These are phyloP conservation scores for Saccharomyces eubayanus DNA, from an alignment of 805 yeast species.

Conservation along the genomic window DNA sequence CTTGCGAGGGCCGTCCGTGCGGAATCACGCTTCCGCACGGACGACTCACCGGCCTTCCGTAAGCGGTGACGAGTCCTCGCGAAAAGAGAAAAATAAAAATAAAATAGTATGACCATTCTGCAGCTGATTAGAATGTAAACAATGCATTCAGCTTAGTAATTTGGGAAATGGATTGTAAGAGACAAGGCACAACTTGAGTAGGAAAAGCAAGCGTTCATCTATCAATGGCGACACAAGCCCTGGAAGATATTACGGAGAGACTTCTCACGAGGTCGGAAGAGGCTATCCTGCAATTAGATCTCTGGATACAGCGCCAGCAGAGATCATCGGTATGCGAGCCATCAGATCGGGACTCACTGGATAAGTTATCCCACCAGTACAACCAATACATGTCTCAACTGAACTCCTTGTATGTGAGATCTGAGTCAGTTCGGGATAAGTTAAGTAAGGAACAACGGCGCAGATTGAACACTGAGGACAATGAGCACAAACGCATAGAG, in stretches of 20 bases:
- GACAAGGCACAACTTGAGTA: neutral
- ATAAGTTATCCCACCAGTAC: slow-evolving; percentile 10
- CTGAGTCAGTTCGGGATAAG: slow-evolving; percentile 18
- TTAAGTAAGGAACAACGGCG: slow-evolving; percentile 8
- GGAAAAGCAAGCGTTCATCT: neutral
- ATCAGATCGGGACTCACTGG: slow-evolving; percentile 2
- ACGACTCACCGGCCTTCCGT: neutral
- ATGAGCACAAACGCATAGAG: slow-evolving; percentile 14
- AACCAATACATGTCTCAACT: slow-evolving; percentile 22
- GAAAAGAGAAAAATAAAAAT: neutral
- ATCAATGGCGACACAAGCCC: slow-evolving; percentile 5
- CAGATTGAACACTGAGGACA: neutral
- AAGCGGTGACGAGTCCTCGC: neutral
- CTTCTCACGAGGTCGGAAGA: slow-evolving; percentile 25
- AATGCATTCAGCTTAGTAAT: neutral
- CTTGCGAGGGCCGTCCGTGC: neutral
- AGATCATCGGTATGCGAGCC: neutral
- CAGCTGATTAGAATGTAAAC: neutral
- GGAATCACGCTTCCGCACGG: neutral
- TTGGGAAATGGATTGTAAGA: neutral
- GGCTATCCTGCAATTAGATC: slow-evolving; percentile 24
- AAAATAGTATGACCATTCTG: neutral
- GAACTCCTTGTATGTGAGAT: slow-evolving; percentile 21
- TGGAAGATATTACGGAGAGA: slow-evolving; percentile 22
- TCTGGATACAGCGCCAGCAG: slow-evolving; percentile 24